Percentiles rank a stretch among this genome's conserved stretches.
Conservation (phyloP, 192 early-diverging fungal species). For the Funneliformis geosporum region DNA sequence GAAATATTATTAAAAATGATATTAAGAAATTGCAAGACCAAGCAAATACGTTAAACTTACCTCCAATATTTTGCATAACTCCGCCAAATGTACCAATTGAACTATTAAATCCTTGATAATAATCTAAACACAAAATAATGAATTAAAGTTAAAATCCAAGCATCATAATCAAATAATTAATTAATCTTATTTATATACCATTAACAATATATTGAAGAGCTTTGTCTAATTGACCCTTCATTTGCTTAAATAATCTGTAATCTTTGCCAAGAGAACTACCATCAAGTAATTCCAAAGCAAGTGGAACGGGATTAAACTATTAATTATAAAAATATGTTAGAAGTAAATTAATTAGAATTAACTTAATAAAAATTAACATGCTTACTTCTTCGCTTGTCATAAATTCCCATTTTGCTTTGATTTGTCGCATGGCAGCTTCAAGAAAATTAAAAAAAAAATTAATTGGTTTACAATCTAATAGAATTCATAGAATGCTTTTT, state of each 20-base stretch:
- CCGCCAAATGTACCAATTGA: conserved; percentile 82
- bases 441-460: not conserved
- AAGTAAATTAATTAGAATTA: not conserved
- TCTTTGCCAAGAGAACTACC: conserved; percentile 67
- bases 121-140: conserved; percentile 49
- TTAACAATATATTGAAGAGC: conserved; percentile 73
- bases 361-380: not conserved
- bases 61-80: conserved; percentile 68
- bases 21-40: not conserved
- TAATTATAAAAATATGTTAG: not conserved
- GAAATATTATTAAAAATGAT: not conserved
- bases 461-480: not conserved
- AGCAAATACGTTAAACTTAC: conserved; percentile 32
- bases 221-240: conserved; percentile 59
- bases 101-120: conserved; percentile 79
- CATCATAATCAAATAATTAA: not conserved
- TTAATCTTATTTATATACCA: conserved; percentile 39
- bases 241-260: conserved; percentile 65
- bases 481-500: not conserved
- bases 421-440: conserved; percentile 23
- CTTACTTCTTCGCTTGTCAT: conserved; percentile 57
- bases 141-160: not conserved
- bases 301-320: conserved; percentile 72
- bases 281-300: conserved; percentile 75
- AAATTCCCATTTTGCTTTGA: conserved; percentile 55